Evolutionary conservation across 2,329 filamentous ascomycete species (phyloP).

Genomic region (Mollisiaceae sp.): DNA sequence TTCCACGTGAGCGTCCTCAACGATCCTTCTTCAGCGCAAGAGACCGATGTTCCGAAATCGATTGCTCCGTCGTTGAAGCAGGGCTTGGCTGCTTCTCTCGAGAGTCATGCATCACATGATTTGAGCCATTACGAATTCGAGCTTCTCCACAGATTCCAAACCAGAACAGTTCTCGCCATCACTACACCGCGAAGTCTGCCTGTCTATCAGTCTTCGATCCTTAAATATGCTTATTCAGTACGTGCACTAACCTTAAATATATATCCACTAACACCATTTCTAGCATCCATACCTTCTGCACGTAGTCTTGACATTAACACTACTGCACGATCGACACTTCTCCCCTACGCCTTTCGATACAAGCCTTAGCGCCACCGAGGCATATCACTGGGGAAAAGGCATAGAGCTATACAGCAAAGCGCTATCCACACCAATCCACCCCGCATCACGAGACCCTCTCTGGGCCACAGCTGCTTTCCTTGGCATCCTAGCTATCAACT

Average conservation of each 20-base stretch:
- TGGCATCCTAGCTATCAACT: conserved; percentile 51
- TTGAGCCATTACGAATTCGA: background rate
- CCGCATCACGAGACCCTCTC: conserved; percentile 51
- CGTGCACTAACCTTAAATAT: conserved; percentile 20
- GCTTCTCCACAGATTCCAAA: conserved; percentile 49
- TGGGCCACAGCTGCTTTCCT: conserved; percentile 55
- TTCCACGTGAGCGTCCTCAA: conserved; percentile 4
- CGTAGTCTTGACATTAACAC: conserved; percentile 55
- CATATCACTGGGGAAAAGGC: conserved; percentile 54
- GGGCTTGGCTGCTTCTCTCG: conserved; percentile 2
- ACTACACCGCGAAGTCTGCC: conserved; percentile 42
- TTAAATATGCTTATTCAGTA: conserved; percentile 49
- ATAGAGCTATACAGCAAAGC: conserved; percentile 53
- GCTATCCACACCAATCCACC: conserved; percentile 45
- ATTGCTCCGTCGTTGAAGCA: conserved; percentile 7
- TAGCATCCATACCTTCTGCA: conserved; percentile 52
- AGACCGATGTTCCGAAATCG: background rate
- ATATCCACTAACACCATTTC: background rate
- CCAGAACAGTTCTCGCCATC: conserved; percentile 49
- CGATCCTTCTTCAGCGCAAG: background rate
- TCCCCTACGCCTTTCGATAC: conserved; percentile 14
- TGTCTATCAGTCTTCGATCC: conserved; percentile 46
- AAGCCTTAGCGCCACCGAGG: conserved; percentile 42
- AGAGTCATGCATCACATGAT: background rate
- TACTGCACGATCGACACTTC: conserved; percentile 58